Evolutionary conservation across 2,329 filamentous ascomycete genomes (phyloP).

Genomic region (Capronia epimyces): DNA sequence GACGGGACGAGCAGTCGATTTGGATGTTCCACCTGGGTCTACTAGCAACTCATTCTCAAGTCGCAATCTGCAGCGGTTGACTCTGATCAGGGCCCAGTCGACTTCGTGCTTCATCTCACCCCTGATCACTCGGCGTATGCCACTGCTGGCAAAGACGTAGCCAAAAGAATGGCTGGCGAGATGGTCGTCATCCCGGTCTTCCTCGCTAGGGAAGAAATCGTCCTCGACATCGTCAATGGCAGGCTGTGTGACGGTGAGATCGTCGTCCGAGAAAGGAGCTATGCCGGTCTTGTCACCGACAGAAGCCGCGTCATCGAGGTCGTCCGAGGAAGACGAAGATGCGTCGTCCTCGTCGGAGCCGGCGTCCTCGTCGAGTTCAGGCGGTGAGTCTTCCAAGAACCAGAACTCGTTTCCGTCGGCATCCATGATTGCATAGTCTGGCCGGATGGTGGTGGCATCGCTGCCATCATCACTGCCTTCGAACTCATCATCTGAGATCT

Average conservation of each 20-base stretch:
- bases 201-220: conserved; percentile 70
- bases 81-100: conserved; percentile 88
- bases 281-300: conserved; percentile 59
- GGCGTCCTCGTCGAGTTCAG: conserved; percentile 39
- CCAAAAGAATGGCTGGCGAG: conserved; percentile 75
- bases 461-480: conserved; percentile 26
- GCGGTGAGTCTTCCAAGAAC: conserved; percentile 42
- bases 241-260: conserved; percentile 81
- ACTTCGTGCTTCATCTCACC: conserved; percentile 79
- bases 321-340: conserved; percentile 31
- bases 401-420: conserved; percentile 40
- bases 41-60: conserved; percentile 60
- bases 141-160: conserved; percentile 81
- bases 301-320: conserved; percentile 46
- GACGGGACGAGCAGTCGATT: neutral
- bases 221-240: conserved; percentile 81
- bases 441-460: conserved; percentile 28
- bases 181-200: conserved; percentile 74
- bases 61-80: conserved; percentile 65
- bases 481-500: conserved; percentile 48
- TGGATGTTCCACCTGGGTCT: neutral
- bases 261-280: conserved; percentile 55
- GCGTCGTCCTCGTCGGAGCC: conserved; percentile 51
- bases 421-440: conserved; percentile 35
- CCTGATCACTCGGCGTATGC: conserved; percentile 69